A percentile compares a stretch with the other conserved stretches of the same genome.
phyloP scores from a whole-genome alignment of 768 basidiomycete genomes.

The Lactarius sp. region DNA sequence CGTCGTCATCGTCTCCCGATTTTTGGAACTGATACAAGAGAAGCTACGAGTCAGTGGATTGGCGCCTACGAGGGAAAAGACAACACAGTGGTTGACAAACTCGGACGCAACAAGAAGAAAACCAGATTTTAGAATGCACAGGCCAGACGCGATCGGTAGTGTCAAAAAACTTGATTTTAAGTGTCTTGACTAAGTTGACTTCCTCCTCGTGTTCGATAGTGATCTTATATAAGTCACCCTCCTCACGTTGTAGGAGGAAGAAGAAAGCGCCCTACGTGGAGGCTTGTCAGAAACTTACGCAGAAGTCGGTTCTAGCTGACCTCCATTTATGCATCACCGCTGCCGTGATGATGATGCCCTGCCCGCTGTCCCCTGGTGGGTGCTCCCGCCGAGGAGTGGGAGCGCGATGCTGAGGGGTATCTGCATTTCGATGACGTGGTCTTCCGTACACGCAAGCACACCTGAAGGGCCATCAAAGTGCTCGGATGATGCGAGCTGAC shows the following conservation, averaged over 20 bases:
- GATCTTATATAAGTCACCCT: slow-evolving; percentile 95
- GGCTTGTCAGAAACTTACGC: slow-evolving; percentile 4
- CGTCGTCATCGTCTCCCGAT: too few species aligned
- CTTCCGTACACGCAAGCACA: too few species aligned
- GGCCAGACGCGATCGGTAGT: slow-evolving; percentile 90
- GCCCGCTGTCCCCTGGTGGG: slow-evolving; percentile 77
- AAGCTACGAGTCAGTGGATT: too few species aligned
- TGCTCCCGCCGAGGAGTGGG: slow-evolving; percentile 92
- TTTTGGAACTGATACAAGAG: too few species aligned
- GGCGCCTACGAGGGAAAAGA: too few species aligned
- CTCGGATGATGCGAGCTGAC: slow-evolving; percentile 89
- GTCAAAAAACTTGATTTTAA: slow-evolving; percentile 99
- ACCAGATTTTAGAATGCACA: slow-evolving; percentile 96
- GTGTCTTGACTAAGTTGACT: too few species aligned
- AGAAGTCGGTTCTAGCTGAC: slow-evolving; percentile 35
- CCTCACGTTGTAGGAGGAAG: slow-evolving; percentile 98
- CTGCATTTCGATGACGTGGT: too few species aligned
- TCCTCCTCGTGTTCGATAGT: slow-evolving; percentile 98
- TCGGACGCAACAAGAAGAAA: too few species aligned
- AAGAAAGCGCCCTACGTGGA: slow-evolving; percentile 87
- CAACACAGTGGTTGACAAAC: too few species aligned
- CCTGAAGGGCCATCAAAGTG: slow-evolving; percentile 95
- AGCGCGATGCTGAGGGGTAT: slow-evolving; percentile 86
- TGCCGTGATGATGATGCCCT: slow-evolving; percentile 85
- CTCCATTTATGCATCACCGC: slow-evolving; percentile 99